phyloP scores from a whole-genome alignment of 176 grass and related monocot species.

The Aegilops bicornis region DNA sequence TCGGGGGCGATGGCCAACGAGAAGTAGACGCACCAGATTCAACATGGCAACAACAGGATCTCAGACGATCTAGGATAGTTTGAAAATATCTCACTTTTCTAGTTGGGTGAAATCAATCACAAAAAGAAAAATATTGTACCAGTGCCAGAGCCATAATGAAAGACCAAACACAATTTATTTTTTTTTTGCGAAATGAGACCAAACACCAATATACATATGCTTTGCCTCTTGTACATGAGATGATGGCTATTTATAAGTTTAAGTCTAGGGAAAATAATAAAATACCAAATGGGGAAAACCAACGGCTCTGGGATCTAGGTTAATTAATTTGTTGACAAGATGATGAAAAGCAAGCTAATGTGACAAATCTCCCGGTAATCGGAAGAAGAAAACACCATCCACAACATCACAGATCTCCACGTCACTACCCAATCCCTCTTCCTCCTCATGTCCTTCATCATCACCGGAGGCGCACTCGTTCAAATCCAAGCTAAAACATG shows the following conservation, averaged over 20 bases:
- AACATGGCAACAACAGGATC: too few relatives aligned
- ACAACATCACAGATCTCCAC: conserved; percentile 41
- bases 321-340: not conserved
- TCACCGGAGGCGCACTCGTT: conserved; percentile 40
- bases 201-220: not conserved
- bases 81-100: too few relatives aligned
- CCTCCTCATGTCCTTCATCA: conserved; percentile 20
- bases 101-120: too few relatives aligned
- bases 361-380: conserved; percentile 37
- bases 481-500: conserved; percentile 69
- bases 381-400: conserved; percentile 67
- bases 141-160: not conserved
- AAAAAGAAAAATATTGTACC: too few relatives aligned
- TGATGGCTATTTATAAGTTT: not conserved
- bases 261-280: not conserved
- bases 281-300: not conserved
- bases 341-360: conserved; percentile 7
- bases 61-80: too few relatives aligned
- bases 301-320: conserved; percentile 1
- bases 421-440: conserved; percentile 18
- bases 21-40: too few relatives aligned
- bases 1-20: too few relatives aligned
- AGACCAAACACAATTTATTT: not conserved
- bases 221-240: not conserved
- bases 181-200: not conserved